phyloP scores from a whole-genome alignment of 345 rosid species.

The Syzygium grande region DNA sequence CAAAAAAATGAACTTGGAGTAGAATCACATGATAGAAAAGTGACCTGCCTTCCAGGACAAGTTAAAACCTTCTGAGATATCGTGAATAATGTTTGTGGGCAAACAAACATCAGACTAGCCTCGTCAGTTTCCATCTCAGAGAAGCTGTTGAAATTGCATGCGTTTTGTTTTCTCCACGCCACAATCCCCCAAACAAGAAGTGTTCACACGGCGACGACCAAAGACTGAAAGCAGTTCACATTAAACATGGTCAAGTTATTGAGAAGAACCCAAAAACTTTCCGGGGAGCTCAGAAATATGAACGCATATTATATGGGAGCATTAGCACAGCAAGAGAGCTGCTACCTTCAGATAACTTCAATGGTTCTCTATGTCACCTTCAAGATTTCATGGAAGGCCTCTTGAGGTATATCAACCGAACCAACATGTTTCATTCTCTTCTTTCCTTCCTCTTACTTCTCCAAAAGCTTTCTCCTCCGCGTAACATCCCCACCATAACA shows the following conservation, averaged over 20 bases:
- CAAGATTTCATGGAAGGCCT: constrained; percentile 84
- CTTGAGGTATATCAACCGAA: constrained; percentile 96
- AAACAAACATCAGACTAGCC: not conserved
- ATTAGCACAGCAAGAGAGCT: not conserved
- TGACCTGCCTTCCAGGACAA: not conserved
- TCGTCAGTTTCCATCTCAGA: not conserved
- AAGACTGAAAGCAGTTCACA: not conserved
- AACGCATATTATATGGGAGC: not conserved
- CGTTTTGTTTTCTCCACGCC: not conserved
- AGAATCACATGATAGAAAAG: not conserved
- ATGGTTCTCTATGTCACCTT: constrained; percentile 53
- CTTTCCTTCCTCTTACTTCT: constrained; percentile 97
- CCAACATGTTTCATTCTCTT: constrained; percentile 96
- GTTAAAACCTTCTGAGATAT: not conserved
- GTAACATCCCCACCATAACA: constrained; percentile 96
- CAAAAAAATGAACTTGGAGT: not conserved
- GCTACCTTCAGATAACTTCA: not conserved
- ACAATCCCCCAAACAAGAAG: not conserved
- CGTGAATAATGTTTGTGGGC: not conserved
- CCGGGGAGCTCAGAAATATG: not conserved
- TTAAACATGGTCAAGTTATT: not conserved
- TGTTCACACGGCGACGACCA: not conserved
- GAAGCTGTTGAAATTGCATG: not conserved
- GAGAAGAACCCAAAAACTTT: not conserved
- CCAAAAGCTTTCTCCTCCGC: constrained; percentile 83